Conservation (phyloP, 2,329 filamentous ascomycete genomes). For the Zymoseptoria ardabiliae region DNA sequence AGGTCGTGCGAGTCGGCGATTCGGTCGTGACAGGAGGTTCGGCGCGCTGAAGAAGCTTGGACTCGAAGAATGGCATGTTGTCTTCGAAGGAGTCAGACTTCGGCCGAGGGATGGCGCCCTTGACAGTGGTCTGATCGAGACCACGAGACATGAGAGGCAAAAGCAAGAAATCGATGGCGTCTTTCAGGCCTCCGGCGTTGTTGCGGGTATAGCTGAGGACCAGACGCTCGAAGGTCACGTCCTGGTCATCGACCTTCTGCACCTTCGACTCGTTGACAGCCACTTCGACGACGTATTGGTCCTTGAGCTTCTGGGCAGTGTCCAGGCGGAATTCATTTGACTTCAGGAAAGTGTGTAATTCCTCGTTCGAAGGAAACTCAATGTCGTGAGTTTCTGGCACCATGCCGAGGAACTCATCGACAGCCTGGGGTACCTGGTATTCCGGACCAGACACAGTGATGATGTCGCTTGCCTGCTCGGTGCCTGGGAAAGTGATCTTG, state of each 20-base stretch:
- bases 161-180: conserved; percentile 91
- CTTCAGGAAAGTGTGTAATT: conserved; percentile 73
- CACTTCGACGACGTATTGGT: conserved; percentile 85
- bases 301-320: conserved; percentile 74
- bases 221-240: conserved; percentile 38
- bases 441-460: conserved; percentile 94
- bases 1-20: conserved; percentile 78
- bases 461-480: conserved; percentile 92
- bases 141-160: conserved; percentile 77
- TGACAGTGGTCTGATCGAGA: conserved; percentile 81
- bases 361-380: conserved; percentile 66
- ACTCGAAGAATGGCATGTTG: conserved; percentile 92
- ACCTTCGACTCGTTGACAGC: conserved; percentile 52
- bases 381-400: conserved; percentile 94
- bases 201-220: conserved; percentile 75
- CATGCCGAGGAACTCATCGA: conserved; percentile 95
- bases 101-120: conserved; percentile 92
- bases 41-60: conserved; percentile 89
- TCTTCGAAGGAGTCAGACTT: conserved; percentile 99
- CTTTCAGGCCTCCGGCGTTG: conserved; percentile 88
- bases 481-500: conserved; percentile 97
- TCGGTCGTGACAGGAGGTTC: conserved; percentile 71
- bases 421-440: conserved; percentile 95
- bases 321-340: conserved; percentile 75
- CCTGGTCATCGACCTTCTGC: conserved; percentile 36